Conservation (phyloP, 495 filamentous ascomycete genomes). For the Penicillium longicatenatum region DNA sequence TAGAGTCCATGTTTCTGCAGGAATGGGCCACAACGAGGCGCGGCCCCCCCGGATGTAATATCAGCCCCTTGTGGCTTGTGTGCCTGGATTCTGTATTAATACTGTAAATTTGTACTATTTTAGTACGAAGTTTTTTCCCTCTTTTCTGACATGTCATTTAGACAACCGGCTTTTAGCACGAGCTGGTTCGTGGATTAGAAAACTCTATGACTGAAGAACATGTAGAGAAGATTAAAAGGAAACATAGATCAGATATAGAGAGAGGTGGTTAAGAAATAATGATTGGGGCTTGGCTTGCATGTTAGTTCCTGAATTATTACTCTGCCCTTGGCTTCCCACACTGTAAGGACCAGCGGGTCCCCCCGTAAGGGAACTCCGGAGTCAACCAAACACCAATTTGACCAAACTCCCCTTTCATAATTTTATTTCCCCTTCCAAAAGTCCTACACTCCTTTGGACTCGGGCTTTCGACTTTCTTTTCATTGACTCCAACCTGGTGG, state of each 20-base stretch:
- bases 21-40: neutral
- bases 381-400: slow-evolving; percentile 5
- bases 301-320: slow-evolving; percentile 2
- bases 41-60: slow-evolving; percentile 1
- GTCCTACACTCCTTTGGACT: slow-evolving; percentile 36
- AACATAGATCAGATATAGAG: neutral
- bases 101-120: slow-evolving; percentile 5
- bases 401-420: slow-evolving; percentile 21
- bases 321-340: neutral
- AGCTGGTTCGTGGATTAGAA: slow-evolving; percentile 7
- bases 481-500: slow-evolving; percentile 2
- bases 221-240: neutral
- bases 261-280: neutral
- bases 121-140: slow-evolving; percentile 3
- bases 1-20: neutral
- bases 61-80: slow-evolving; percentile 25
- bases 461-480: slow-evolving; percentile 5
- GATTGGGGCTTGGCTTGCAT: neutral
- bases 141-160: slow-evolving; percentile 10
- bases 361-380: slow-evolving; percentile 21
- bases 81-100: neutral
- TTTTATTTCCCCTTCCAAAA: neutral
- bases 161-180: slow-evolving; percentile 11
- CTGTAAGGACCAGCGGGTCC: slow-evolving; percentile 16
- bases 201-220: neutral